Percentiles rank a stretch among this genome's conserved stretches.
Conservation (phyloP, 176 grass and related monocot genomes). For the Pontederia paniculata region DNA sequence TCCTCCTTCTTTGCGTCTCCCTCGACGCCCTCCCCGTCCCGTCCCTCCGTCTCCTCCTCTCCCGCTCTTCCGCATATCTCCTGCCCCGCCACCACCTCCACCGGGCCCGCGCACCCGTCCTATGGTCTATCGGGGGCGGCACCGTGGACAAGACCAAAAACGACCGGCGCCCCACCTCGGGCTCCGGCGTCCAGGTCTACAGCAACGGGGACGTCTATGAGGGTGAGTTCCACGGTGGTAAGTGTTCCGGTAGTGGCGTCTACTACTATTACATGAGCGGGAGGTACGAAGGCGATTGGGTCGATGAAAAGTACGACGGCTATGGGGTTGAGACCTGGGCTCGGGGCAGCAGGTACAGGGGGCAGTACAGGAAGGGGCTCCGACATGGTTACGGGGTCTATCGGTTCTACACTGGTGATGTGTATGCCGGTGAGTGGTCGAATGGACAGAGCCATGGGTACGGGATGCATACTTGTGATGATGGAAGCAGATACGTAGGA, state of each 20-base stretch:
- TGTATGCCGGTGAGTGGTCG: conserved; percentile 91
- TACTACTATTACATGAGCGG: conserved; percentile 99
- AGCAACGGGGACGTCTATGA: conserved; percentile 92
- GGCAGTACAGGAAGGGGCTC: conserved; percentile 81
- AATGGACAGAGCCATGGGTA: conserved; percentile 93
- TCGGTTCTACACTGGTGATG: conserved; percentile 93
- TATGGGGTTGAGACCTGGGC: conserved; percentile 96
- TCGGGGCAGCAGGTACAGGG: conserved; percentile 81
- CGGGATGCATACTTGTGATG: conserved; percentile 91
- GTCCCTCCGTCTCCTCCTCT: conserved; percentile 31
- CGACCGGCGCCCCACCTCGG: conserved; percentile 38
- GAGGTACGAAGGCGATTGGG: conserved; percentile 86
- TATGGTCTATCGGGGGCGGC: conserved; percentile 82
- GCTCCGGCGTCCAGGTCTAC: conserved; percentile 77
- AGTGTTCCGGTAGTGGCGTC: conserved; percentile 80
- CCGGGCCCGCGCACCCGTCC: conserved; percentile 45
- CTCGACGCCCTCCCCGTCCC: conserved; percentile 21
- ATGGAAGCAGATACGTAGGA: conserved; percentile 83
- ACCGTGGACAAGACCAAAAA: not conserved
- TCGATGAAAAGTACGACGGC: conserved; percentile 87
- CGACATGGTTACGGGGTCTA: conserved; percentile 90
- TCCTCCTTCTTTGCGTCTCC: conserved; percentile 74
- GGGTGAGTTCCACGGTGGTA: conserved; percentile 71
- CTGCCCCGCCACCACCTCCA: conserved; percentile 30
- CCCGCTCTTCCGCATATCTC: conserved; percentile 44